These are phyloP conservation scores for Umbellularia californica DNA, from an alignment of 164 flowering plant species.

Conservation along the genomic window DNA sequence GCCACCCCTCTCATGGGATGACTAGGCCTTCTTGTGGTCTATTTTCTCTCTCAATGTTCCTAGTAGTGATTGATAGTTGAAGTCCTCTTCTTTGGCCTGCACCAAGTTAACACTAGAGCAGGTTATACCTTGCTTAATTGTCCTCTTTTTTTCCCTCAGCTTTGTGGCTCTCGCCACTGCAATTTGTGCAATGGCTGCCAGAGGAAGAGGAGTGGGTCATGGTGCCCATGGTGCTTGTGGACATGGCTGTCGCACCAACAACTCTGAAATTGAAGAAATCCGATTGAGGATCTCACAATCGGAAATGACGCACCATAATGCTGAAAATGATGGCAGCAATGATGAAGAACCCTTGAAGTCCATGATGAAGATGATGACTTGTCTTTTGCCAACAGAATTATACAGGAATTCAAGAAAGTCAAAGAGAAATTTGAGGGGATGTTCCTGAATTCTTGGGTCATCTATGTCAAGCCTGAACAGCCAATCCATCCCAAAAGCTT, in stretches of 20 bases:
- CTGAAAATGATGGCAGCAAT: neutral
- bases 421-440: no score
- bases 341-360: neutral
- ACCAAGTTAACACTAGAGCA: neutral
- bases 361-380: neutral
- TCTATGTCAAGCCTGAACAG: no score
- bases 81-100: neutral
- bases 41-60: neutral
- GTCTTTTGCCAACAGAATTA: no score
- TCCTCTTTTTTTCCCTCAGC: neutral
- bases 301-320: neutral
- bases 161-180: neutral
- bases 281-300: neutral
- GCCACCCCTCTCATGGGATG: no score
- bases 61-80: neutral
- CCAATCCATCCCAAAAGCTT: no score
- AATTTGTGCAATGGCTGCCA: neutral
- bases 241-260: neutral
- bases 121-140: neutral
- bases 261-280: neutral
- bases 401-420: no score
- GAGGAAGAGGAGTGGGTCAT: neutral
- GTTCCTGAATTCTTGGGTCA: no score
- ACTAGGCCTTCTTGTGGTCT: neutral
- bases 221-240: neutral